phyloP scores from a whole-genome alignment of 164 flowering plant genomes.

The Vitis amurensis region DNA sequence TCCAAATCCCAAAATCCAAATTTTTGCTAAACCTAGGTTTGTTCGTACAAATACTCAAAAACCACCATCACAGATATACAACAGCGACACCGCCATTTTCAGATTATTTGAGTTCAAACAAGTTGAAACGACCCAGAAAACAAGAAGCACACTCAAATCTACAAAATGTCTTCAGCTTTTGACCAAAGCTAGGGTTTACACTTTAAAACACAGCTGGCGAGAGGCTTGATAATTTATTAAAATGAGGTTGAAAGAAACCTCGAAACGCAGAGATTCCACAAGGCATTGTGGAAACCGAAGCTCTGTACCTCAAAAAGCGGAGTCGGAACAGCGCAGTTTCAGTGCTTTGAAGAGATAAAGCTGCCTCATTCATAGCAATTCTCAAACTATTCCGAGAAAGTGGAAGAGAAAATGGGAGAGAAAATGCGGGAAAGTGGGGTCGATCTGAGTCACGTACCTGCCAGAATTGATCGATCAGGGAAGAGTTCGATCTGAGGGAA shows the following conservation, averaged over 20 bases:
- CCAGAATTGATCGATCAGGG: not conserved
- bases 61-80: not conserved
- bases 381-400: conserved; percentile 18
- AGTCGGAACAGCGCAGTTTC: conserved; percentile 17
- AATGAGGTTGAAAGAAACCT: conserved; percentile 20
- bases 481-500: conserved; percentile 4
- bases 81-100: not conserved
- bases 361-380: conserved; percentile 28
- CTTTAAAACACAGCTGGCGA: not conserved
- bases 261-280: conserved; percentile 37
- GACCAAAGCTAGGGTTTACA: conserved; percentile 13
- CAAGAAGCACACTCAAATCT: not conserved
- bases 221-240: not conserved
- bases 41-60: not conserved
- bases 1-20: conserved; percentile 1
- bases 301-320: conserved; percentile 13
- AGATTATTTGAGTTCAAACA: too few species aligned
- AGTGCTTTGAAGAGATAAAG: conserved; percentile 12
- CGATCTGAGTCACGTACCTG: not conserved
- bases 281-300: conserved; percentile 34
- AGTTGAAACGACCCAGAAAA: not conserved
- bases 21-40: too few species aligned
- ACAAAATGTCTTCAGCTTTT: conserved; percentile 6
- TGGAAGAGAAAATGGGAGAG: conserved; percentile 9
- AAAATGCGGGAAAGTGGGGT: conserved; percentile 8